These are phyloP conservation scores for Aphanoascus verrucosus DNA, from an alignment of 2,329 filamentous ascomycete species.

Conservation along the genomic window DNA sequence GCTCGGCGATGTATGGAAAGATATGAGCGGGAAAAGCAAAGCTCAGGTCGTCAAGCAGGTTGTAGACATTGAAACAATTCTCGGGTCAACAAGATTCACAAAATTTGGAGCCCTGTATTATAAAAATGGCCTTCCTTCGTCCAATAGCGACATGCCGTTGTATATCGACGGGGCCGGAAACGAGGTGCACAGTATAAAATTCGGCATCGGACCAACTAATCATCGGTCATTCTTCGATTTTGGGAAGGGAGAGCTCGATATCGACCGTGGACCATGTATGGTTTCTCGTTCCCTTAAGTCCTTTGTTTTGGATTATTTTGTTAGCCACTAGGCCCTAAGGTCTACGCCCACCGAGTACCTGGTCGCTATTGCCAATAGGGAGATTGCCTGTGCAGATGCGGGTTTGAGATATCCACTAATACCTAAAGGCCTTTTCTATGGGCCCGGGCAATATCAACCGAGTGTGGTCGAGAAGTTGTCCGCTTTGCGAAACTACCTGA, in stretches of 20 bases:
- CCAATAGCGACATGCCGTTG: conserved; percentile 8
- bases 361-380: conserved; percentile 23
- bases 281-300: not conserved
- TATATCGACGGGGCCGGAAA: conserved; percentile 12
- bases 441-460: conserved; percentile 25
- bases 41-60: conserved; percentile 18
- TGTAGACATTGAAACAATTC: conserved; percentile 17
- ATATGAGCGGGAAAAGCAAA: conserved; percentile 19
- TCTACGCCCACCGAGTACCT: conserved; percentile 25
- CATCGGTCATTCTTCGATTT: conserved; percentile 20
- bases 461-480: conserved; percentile 20
- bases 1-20: conserved; percentile 18
- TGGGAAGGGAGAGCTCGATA: conserved; percentile 16
- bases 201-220: conserved; percentile 19
- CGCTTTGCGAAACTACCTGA: conserved; percentile 27
- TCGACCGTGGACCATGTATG: conserved; percentile 20
- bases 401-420: conserved; percentile 17
- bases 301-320: conserved; percentile 4
- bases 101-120: conserved; percentile 19
- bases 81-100: conserved; percentile 17
- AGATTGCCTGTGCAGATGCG: conserved; percentile 27
- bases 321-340: conserved; percentile 22
- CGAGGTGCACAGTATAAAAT: conserved; percentile 12
- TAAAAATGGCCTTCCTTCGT: conserved; percentile 15
- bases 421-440: conserved; percentile 21